Percentiles rank a stretch among this genome's conserved stretches.
These are phyloP conservation scores for Chlamydomonas sphaeroides DNA, from an alignment of 139 green algal species.

Conservation along the genomic window DNA sequence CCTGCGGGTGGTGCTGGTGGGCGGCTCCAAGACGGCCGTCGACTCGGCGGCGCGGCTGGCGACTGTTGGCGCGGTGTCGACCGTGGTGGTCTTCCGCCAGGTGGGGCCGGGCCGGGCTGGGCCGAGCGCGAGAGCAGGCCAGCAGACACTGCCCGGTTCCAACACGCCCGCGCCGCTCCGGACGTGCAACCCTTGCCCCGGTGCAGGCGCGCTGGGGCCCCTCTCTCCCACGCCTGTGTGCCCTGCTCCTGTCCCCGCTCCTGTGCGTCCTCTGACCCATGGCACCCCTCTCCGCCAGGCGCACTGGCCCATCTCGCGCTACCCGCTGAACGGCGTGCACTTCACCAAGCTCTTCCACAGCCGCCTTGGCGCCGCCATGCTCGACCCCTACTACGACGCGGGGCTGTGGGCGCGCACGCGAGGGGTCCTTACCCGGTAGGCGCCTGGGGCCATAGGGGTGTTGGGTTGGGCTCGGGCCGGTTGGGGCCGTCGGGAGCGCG, in stretches of 20 bases:
- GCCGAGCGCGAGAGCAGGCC: too few relatives aligned
- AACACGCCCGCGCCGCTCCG: too few relatives aligned
- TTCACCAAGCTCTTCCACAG: constrained; percentile 24
- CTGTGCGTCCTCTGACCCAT: too few relatives aligned
- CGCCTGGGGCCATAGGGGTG: too few relatives aligned
- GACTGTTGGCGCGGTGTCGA: constrained; percentile 2
- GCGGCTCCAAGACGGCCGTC: constrained; percentile 32
- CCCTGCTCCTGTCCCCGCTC: too few relatives aligned
- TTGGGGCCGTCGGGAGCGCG: too few relatives aligned
- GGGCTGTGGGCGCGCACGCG: not conserved
- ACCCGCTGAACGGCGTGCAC: constrained; percentile 6
- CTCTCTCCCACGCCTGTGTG: too few relatives aligned
- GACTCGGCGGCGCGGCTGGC: constrained; percentile 10
- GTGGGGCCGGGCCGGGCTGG: not conserved
- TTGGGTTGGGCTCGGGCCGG: too few relatives aligned
- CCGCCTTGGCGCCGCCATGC: constrained; percentile 3
- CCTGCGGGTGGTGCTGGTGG: constrained; percentile 20
- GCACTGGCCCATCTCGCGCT: constrained; percentile 24
- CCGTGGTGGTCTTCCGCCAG: constrained; percentile 8
- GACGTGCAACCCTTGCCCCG: too few relatives aligned
- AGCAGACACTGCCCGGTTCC: too few relatives aligned
- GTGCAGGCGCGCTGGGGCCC: not conserved
- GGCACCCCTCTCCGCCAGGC: not conserved
- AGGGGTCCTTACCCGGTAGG: not conserved
- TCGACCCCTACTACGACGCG: constrained; percentile 22